Evolutionary conservation across 371 early-diverging fungal genomes (phyloP), one percentile per base, ranked within the genome.

Genomic region (Thermomucor indicae-seudaticae): DNA sequence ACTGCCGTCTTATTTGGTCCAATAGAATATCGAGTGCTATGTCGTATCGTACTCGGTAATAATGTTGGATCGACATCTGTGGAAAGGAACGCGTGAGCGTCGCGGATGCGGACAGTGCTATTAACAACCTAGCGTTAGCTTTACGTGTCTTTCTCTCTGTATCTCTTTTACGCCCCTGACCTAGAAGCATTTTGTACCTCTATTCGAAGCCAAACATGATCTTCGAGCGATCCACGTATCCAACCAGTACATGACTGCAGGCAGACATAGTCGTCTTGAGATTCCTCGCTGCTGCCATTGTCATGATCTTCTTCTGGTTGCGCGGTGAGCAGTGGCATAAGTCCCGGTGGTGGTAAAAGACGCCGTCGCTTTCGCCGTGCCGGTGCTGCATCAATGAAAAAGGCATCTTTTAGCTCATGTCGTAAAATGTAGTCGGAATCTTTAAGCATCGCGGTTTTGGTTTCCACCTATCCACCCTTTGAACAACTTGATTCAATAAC

Each of bases 391-490:
- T 55, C 55, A 17, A 37, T 25, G 11, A 45, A 27, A 24, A 55
- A 55, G 17, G 55, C 47, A 25, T 55, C 49, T 19, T 24, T 28
- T 12, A 55, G 40, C 32, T 55, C 55, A 34, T 32, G 25, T 35
- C 44, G 16, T 4, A 55, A 23, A 27, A 40, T 41, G 38, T 49
- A 14, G 30, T 35, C 31, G 8, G 55, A 32, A 17, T 49, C 23
- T 23, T 24, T 11, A 6, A 55, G 38, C 8, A 55, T n/a, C 11
- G 27, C 38, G n/a, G n/a, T n/a, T n/a, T n/a, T n/a, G n/a, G n/a
- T n/a, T n/a, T n/a, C n/a, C n/a, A n/a, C n/a, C n/a, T n/a, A n/a
- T n/a, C n/a, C n/a, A n/a, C n/a, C n/a, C n/a, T n/a, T n/a, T n/a
- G n/a, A n/a, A n/a, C n/a, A n/a, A n/a, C n/a, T n/a, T n/a, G n/a